Base-by-base conservation (phyloP, 2,329 filamentous ascomycete genomes). In the Pseudogymnoascus verrucosus region DNA sequence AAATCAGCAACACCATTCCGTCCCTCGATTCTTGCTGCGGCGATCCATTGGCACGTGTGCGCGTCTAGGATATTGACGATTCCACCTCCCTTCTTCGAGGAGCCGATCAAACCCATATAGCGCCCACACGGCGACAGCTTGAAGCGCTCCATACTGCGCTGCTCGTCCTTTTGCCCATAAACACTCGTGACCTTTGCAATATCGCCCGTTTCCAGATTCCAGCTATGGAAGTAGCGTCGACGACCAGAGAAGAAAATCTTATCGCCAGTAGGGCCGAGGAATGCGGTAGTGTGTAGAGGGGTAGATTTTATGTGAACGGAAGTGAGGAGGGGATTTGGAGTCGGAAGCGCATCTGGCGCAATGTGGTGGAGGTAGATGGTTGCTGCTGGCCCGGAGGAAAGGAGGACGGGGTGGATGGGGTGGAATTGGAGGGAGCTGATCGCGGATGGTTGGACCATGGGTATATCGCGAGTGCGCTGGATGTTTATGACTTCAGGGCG, bases 321-420 rank as follows among this genome's bases (percentile, higher is more conserved):
- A 1, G 93, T 97, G 64, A 98, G 82, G 40, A 93, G 86, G 6
- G 93, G 95, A 74, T 98, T 96, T 16, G 92, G 90, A 36, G 85
- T 89, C 37, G 89, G 88, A 71, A 85, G 84, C 23, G 88, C 89
- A 61, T 84, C 85, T 47, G 89, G 89, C 40, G 89, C 88, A 69
- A 98, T 85, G 74, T 97, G 93, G 76, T 99, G 93, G 54, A 99
- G 83, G 74, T 89, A 92, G 63, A 98, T 82, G 4, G 93, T 89
- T 19, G 91, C 91, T 61, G 91, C 90, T 63, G 88, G 89, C 65
- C 93, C 95, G 11, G 92, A 91, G 23, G 95, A 96, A 64, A 98
- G 85, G 28, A 99, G 85, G 14, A 99, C 87, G 4, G 95, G 91
- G 73, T 92, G 89, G 68, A 87, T 82, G 31, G 93, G 92, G 76